Evolutionary conservation across 208 protist genomes (phyloP).

Genomic region (Crithidia expoeki): DNA sequence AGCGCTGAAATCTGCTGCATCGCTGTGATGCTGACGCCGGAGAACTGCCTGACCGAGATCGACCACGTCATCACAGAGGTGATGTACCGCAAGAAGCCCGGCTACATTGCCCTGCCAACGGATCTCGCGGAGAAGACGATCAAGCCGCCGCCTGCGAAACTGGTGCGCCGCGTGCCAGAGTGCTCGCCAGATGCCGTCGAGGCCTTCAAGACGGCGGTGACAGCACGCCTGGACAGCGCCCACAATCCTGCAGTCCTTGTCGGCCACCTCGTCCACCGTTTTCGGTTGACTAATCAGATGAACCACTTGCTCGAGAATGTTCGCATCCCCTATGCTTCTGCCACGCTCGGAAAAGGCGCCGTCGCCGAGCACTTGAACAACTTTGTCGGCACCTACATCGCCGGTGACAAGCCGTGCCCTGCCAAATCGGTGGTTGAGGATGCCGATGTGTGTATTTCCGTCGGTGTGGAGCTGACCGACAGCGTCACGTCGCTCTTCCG

Average conservation of each 20-base stretch:
- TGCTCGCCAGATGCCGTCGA: slow-evolving; percentile 32
- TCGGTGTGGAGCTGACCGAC: slow-evolving; percentile 53
- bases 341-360: slow-evolving; percentile 48
- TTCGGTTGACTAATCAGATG: slow-evolving; percentile 25
- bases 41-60: slow-evolving; percentile 55
- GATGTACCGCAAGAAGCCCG: slow-evolving; percentile 55
- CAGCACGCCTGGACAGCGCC: slow-evolving; percentile 19
- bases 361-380: slow-evolving; percentile 49
- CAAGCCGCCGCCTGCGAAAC: slow-evolving; percentile 35
- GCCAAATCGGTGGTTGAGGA: slow-evolving; percentile 41
- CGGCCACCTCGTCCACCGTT: slow-evolving; percentile 52
- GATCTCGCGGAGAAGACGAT: slow-evolving; percentile 46
- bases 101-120: slow-evolving; percentile 49
- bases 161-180: slow-evolving; percentile 33
- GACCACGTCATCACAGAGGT: slow-evolving; percentile 59
- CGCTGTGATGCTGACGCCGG: slow-evolving; percentile 40
- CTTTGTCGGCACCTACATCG: slow-evolving; percentile 61
- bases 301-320: slow-evolving; percentile 45
- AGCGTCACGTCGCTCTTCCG: slow-evolving; percentile 40
- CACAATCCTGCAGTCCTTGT: slow-evolving; percentile 40
- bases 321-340: slow-evolving; percentile 47
- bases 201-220: slow-evolving; percentile 38
- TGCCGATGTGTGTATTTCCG: slow-evolving; percentile 50
- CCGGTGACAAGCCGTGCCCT: slow-evolving; percentile 25
- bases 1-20: slow-evolving; percentile 48